phyloP scores from a whole-genome alignment of 2,329 filamentous ascomycete genomes.

The Penicillium palitans region DNA sequence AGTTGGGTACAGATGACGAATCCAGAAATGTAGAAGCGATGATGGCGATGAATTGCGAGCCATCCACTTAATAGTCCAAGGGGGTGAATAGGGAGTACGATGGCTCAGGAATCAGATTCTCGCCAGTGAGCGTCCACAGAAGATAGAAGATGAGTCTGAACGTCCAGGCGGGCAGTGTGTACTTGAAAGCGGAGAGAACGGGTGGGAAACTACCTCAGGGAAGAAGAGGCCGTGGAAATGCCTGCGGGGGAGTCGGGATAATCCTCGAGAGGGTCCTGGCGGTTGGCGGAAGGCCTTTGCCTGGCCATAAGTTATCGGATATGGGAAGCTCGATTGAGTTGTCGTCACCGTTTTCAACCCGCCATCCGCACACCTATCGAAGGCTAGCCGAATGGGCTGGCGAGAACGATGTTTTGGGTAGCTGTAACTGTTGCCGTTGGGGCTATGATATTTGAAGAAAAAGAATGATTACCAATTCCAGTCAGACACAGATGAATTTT shows the following conservation, averaged over 20 bases:
- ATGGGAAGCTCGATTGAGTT: slow-evolving; percentile 33
- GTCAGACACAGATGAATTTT: neutral
- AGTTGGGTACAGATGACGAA: slow-evolving; percentile 14
- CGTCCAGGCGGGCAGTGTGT: neutral
- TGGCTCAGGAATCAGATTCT: neutral
- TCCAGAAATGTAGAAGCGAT: neutral
- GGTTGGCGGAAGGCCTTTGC: slow-evolving; percentile 46
- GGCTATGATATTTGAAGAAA: slow-evolving; percentile 3
- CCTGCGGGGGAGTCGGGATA: slow-evolving; percentile 36
- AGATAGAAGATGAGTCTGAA: neutral
- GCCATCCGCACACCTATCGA: slow-evolving; percentile 41
- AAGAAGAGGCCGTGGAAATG: slow-evolving; percentile 31
- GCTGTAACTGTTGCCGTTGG: slow-evolving; percentile 3
- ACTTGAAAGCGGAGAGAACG: slow-evolving; percentile 15
- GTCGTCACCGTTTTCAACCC: slow-evolving; percentile 40
- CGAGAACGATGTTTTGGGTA: slow-evolving; percentile 9
- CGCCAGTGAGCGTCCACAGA: neutral
- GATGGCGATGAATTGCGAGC: neutral
- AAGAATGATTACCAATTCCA: neutral
- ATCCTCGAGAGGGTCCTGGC: slow-evolving; percentile 47
- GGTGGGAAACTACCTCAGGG: slow-evolving; percentile 40
- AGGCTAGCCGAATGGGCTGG: slow-evolving; percentile 19
- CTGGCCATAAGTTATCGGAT: slow-evolving; percentile 49
- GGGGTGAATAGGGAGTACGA: neutral
- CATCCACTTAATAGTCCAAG: neutral